A percentile compares a stretch with the other conserved stretches of the same genome.
Evolutionary conservation across 2,329 filamentous ascomycete genomes (phyloP).

Genomic region (Diplodia sapinea): DNA sequence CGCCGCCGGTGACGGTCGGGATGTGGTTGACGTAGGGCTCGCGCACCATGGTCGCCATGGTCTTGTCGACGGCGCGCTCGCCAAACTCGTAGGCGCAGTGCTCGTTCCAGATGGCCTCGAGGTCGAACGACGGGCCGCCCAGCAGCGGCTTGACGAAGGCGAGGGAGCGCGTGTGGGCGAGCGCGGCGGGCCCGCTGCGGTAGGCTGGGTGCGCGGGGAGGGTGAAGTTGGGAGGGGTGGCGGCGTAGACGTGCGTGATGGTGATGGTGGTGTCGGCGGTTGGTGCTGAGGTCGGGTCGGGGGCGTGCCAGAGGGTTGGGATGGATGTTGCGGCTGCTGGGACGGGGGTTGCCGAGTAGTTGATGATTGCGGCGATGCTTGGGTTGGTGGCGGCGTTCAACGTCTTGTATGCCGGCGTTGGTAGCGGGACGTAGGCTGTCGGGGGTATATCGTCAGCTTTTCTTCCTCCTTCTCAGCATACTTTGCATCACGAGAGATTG

Average conservation of each 20-base stretch:
- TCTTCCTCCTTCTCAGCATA: not conserved
- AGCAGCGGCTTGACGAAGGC: conserved; percentile 68
- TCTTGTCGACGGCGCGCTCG: conserved; percentile 70
- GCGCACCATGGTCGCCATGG: conserved; percentile 81
- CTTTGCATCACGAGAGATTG: too few relatives aligned
- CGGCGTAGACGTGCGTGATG: conserved; percentile 16
- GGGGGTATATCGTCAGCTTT: not conserved
- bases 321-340: not conserved
- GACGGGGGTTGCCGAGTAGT: not conserved
- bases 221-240: conserved; percentile 46
- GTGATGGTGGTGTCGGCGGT: not conserved
- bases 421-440: conserved; percentile 1
- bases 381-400: conserved; percentile 11
- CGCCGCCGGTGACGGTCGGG: conserved; percentile 71
- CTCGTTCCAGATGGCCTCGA: conserved; percentile 80
- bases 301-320: conserved; percentile 6
- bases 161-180: conserved; percentile 71
- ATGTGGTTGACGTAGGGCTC: conserved; percentile 82
- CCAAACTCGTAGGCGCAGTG: conserved; percentile 75
- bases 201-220: conserved; percentile 60
- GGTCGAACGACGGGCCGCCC: conserved; percentile 71
- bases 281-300: not conserved
- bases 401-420: not conserved
- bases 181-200: conserved; percentile 59
- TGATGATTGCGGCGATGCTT: conserved; percentile 17